Evolutionary conservation across 2,329 filamentous ascomycete genomes (phyloP), one percentile per base, ranked within the genome.

Genomic region (Neoarthrinium moseri): DNA sequence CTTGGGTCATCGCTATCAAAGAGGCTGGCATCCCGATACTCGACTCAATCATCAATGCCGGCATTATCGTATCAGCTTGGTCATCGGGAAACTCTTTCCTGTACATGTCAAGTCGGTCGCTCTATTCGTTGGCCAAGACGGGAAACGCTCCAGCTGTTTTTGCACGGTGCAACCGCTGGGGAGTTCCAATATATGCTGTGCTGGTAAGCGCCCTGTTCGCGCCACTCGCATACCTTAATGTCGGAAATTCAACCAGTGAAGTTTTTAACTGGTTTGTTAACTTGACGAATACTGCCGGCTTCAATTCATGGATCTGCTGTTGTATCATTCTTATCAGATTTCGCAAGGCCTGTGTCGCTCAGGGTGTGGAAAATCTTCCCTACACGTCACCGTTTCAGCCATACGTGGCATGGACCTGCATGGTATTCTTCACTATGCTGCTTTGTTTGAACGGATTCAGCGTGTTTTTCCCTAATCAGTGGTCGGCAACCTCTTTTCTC

Each of bases 191-290:
- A 26, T 53, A 45, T 18, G 52, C 52, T n/a, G 53, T 58, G 23
- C 47, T 50, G n/a, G 61, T 79, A 20, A 77, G 78, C 0, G 71
- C 83, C 47, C 54, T 73, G 2, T 77, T 89, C 47, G 74, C 80
- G 6, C 72, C 84, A 13, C 67, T 89, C 18, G 75, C 77, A 12
- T 88, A 87, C 59, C 62, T 86, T 50, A 81, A 84, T 55, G 72
- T 86, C 38, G 80, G 73, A 21, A 76, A 76, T 54, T 63, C 68
- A 37, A 74, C 80, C 0, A 71, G 78, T 1, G 73, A 79, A 24
- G 84, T 87, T 5, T 80, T 81, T 59, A 76, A 74, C 54, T 81
- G 77, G 78, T 77, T 81, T 54, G 71, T 78, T 53, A 78, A 75
- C 55, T 62, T 80, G 23, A 77, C 72, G 32, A 79, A 65, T 24